Evolutionary conservation across 495 filamentous ascomycete species (phyloP).

Genomic region (Amphirosellinia nigrospora): DNA sequence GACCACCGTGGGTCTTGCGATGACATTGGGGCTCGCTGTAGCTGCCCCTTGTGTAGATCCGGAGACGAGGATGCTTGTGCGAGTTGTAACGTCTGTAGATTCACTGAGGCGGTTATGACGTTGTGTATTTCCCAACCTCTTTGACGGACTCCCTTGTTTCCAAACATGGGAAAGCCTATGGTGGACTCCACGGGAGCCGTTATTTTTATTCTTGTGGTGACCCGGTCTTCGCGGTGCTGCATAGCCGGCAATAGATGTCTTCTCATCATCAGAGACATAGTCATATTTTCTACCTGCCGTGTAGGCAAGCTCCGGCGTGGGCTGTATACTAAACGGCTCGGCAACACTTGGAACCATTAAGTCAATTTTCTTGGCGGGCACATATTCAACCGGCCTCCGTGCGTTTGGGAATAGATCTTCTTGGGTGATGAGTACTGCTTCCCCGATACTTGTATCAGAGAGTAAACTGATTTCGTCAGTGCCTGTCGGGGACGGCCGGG

Average conservation of each 20-base stretch:
- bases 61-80: slow-evolving; percentile 39
- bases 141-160: slow-evolving; percentile 31
- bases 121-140: slow-evolving; percentile 20
- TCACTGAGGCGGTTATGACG: slow-evolving; percentile 32
- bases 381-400: slow-evolving; percentile 10
- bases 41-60: slow-evolving; percentile 36
- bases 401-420: slow-evolving; percentile 28
- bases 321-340: slow-evolving; percentile 39
- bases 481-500: slow-evolving; percentile 27
- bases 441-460: slow-evolving; percentile 38
- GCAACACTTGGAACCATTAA: slow-evolving; percentile 38
- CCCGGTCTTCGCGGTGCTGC: slow-evolving; percentile 21
- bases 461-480: slow-evolving; percentile 39
- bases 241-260: slow-evolving; percentile 28
- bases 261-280: slow-evolving; percentile 28
- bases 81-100: slow-evolving; percentile 33
- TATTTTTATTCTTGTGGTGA: slow-evolving; percentile 27
- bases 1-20: slow-evolving; percentile 40
- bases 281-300: slow-evolving; percentile 28
- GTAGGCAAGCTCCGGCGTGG: slow-evolving; percentile 42
- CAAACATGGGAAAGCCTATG: slow-evolving; percentile 37
- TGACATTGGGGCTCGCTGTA: slow-evolving; percentile 35
- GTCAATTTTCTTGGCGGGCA: slow-evolving; percentile 39
- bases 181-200: slow-evolving; percentile 22
- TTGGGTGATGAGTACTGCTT: slow-evolving; percentile 33